Evolutionary conservation across 31 red algal species (phyloP).

Genomic region (Pterothamnion heteromorphum): DNA sequence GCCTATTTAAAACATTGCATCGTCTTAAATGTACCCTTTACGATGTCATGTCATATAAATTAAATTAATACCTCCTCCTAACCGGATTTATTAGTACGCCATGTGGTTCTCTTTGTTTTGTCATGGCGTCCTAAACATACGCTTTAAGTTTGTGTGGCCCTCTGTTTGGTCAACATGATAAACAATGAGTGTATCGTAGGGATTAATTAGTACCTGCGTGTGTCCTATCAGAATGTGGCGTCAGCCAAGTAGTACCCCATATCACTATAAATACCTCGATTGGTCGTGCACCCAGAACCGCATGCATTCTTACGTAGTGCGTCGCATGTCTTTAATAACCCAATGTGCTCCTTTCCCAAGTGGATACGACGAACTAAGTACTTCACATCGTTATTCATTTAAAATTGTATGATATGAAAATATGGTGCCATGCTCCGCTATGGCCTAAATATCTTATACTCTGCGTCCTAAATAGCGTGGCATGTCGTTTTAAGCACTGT

Average conservation of each 20-base stretch:
- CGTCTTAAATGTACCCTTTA: background rate
- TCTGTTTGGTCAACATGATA: background rate
- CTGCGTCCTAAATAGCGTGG: background rate
- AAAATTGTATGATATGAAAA: background rate
- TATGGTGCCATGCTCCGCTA: background rate
- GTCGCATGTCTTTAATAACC: background rate
- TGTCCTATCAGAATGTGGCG: background rate
- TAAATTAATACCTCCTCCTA: background rate
- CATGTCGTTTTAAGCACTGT: background rate
- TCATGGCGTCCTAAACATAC: background rate
- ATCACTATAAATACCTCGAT: background rate
- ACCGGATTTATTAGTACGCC: background rate
- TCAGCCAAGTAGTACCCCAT: background rate
- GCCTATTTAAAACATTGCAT: background rate
- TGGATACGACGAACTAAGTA: background rate
- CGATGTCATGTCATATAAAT: background rate
- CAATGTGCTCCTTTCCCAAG: background rate
- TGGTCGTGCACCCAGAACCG: background rate
- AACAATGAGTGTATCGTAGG: background rate
- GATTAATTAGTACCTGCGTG: background rate
- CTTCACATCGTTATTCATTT: background rate
- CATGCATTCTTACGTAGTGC: background rate
- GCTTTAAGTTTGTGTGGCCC: background rate
- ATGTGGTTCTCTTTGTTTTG: background rate
- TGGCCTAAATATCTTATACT: background rate